Base-by-base conservation (phyloP, 2,329 filamentous ascomycete species). In the Aphanocladium album region DNA sequence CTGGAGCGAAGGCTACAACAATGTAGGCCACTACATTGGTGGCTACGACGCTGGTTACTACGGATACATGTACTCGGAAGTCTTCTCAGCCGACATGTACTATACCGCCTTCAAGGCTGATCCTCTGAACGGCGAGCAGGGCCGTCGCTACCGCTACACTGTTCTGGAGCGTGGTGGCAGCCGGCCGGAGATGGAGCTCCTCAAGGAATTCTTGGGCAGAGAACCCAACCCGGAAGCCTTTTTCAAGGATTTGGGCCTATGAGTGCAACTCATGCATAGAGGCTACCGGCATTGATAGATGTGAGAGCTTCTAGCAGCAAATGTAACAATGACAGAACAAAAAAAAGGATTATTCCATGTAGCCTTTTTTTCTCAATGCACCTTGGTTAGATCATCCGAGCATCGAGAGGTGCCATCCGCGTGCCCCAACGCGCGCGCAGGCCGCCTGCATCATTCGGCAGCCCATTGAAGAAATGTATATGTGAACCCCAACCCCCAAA, bases 61-160 rank as follows among this genome's bases (percentile, higher is more conserved):
- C 21, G 50, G 57, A 49, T 60, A 60, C 50, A 45, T 60, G 49
- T 88, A 84, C 64, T 91, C 88, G 1, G 84, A 91, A 72, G 91
- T 95, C 21, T 95, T 93, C 76, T 90, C 87, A 25, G 83, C 88
- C 27, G 90, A 96, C 74, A 93, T 96, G 89, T 96, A 93, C 79
- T 86, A 90, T 75, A 83, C 83, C 0, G 87, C 89, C 51, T 95
- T 95, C 77, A 87, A 88, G 77, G 79, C 83, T 66, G 81, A 93
- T 70, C 90, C 90, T 0, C 92, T 93, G 89, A 84, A 92, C 72
- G 81, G 80, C 33, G 83, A 82, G 65, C 85, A 91, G 71, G 90
- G 90, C 1, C 81, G 89, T 16, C 77, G 89, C 61, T 95, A 93
- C 76, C 82, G 90, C 57, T 87, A 91, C 73, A 89, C 85, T 0